phyloP scores from a whole-genome alignment of 768 basidiomycete species.

The Clavaria fumosa region DNA sequence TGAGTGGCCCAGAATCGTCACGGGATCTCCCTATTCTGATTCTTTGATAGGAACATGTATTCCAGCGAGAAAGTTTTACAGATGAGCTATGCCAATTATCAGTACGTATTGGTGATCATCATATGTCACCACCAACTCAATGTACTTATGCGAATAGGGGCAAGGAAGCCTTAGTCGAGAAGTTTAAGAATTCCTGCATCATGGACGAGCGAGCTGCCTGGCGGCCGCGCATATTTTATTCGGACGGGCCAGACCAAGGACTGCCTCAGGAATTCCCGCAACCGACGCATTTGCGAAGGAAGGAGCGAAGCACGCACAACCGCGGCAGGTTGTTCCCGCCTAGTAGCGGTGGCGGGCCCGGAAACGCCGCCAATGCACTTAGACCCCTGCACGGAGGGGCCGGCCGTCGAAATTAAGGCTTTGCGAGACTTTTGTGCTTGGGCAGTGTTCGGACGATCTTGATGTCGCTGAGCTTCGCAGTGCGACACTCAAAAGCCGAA shows the following conservation, averaged over 20 bases:
- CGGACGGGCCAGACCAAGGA: conserved; percentile 58
- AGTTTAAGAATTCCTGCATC: conserved; percentile 82
- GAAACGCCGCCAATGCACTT: too few species aligned
- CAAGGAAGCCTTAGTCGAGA: conserved; percentile 80
- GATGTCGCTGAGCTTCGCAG: too few species aligned
- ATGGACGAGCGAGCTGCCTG: conserved; percentile 78
- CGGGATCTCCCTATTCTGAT: conserved; percentile 3
- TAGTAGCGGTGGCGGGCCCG: conserved; percentile 6
- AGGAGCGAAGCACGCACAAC: conserved; percentile 71
- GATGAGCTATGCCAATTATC: conserved; percentile 87
- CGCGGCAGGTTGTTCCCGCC: conserved; percentile 58
- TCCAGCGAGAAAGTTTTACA: conserved; percentile 82
- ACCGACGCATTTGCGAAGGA: conserved; percentile 66
- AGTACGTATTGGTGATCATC: conserved; percentile 27
- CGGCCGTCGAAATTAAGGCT: too few species aligned
- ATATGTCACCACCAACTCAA: neutral
- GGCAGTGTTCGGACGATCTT: too few species aligned
- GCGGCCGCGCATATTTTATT: conserved; percentile 77
- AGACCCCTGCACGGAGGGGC: too few species aligned
- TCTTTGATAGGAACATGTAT: conserved; percentile 63
- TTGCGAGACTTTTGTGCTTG: too few species aligned
- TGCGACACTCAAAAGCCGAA: too few species aligned
- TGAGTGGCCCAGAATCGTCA: conserved; percentile 18
- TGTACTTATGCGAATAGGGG: too few species aligned
- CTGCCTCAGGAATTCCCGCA: conserved; percentile 68